Conservation (phyloP, 192 early-diverging fungal species). For the Backusella luteola region DNA sequence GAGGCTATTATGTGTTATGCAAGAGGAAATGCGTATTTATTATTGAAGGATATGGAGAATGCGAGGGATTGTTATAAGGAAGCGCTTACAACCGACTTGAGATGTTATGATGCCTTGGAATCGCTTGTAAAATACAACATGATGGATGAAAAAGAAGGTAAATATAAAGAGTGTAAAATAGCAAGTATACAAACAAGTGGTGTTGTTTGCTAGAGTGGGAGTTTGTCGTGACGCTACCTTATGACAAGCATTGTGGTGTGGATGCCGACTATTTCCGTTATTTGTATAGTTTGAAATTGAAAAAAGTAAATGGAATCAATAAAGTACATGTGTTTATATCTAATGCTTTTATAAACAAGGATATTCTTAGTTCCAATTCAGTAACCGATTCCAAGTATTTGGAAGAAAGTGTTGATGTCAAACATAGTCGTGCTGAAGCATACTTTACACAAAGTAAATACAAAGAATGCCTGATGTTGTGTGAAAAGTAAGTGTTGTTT, state of each 20-base stretch:
- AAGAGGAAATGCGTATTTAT: slow-evolving; percentile 52
- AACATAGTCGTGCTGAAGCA: slow-evolving; percentile 53
- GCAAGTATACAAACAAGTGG: background rate
- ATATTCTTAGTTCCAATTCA: slow-evolving; percentile 6
- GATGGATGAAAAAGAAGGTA: slow-evolving; percentile 62
- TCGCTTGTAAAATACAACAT: slow-evolving; percentile 55
- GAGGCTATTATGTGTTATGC: slow-evolving; percentile 64
- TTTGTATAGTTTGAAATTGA: slow-evolving; percentile 60
- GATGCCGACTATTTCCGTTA: slow-evolving; percentile 58
- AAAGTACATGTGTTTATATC: background rate
- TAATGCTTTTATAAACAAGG: background rate
- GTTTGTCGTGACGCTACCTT: slow-evolving; percentile 49
- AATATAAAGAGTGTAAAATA: too few species aligned
- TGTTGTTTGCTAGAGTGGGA: slow-evolving; percentile 49
- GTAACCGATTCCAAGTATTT: slow-evolving; percentile 35
- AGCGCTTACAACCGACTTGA: slow-evolving; percentile 60
- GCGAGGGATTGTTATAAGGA: slow-evolving; percentile 63
- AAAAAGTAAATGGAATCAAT: slow-evolving; percentile 50
- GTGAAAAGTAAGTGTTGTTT: slow-evolving; percentile 38
- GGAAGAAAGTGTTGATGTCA: slow-evolving; percentile 40
- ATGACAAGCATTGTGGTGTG: slow-evolving; percentile 43
- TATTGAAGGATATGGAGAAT: slow-evolving; percentile 43
- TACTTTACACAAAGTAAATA: slow-evolving; percentile 47
- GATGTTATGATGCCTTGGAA: slow-evolving; percentile 67
- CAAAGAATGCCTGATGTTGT: slow-evolving; percentile 45